A percentile compares a stretch with the other conserved stretches of the same genome.
phyloP scores from a whole-genome alignment of 1,139 yeast genomes.

The Pichia terricola region DNA sequence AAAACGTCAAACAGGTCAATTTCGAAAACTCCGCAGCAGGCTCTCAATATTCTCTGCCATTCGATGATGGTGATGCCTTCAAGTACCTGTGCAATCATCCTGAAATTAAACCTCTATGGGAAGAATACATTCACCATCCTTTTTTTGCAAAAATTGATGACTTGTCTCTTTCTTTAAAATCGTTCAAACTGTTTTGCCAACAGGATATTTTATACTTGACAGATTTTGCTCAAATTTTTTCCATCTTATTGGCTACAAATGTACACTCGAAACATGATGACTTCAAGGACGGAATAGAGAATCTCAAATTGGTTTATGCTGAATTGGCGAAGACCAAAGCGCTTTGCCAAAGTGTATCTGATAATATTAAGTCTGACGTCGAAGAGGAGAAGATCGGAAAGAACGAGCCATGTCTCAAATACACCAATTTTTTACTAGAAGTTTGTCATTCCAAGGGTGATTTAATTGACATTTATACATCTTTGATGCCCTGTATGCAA shows the following conservation, averaged over 20 bases:
- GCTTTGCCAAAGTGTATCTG: neutral
- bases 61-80: slow-evolving; percentile 29
- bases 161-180: slow-evolving; percentile 39
- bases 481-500: slow-evolving; percentile 68
- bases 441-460: slow-evolving; percentile 49
- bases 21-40: slow-evolving; percentile 1
- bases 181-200: slow-evolving; percentile 49
- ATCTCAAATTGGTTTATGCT: neutral
- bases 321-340: neutral
- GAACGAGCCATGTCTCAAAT: slow-evolving; percentile 47
- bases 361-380: neutral
- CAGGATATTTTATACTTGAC: slow-evolving; percentile 67
- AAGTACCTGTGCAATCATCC: slow-evolving; percentile 52
- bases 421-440: slow-evolving; percentile 49
- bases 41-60: slow-evolving; percentile 21
- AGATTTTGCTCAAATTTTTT: slow-evolving; percentile 63
- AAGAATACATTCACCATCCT: slow-evolving; percentile 47
- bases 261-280: slow-evolving; percentile 23
- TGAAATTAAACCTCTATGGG: slow-evolving; percentile 46
- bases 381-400: neutral
- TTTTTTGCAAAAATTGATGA: slow-evolving; percentile 48
- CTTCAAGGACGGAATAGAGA: neutral
- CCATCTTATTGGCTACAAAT: slow-evolving; percentile 55
- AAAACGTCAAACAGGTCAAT: neutral
- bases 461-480: slow-evolving; percentile 49